Base-by-base conservation (phyloP, 495 filamentous ascomycete species). In the Tuber borchii region DNA sequence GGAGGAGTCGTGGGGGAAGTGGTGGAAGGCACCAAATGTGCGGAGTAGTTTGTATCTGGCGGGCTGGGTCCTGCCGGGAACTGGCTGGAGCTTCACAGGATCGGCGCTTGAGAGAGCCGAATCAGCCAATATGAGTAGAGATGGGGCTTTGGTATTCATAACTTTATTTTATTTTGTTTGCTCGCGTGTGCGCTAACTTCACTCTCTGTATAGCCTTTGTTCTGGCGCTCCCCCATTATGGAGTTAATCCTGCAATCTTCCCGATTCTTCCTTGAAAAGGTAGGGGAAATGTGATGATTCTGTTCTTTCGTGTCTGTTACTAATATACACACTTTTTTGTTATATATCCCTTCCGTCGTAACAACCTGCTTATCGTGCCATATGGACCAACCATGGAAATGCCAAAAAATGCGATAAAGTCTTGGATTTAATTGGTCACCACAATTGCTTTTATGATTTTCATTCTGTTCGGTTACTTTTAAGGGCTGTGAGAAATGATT, bases 201-300 rank as follows among this genome's bases (percentile, higher is more conserved):
- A 16, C 14, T 71, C 39, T 42, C 19, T 73, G 37, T 75, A 45
- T 72, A 83, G 82, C 76, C 81, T 39, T 44, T 83, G 39, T 83
- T 83, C 74, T 83, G 81, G 74, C 81, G 81, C 70, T 83, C 83
- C 56, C 74, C 82, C 22, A 79, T 73, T 22, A 83, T 83, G 82
- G 81, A 83, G 61, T 72, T 83, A 14, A 37, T 81, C 40, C 71
- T 83, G 20, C 82, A 83, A 69, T 83, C 81, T 7, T 75, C 73
- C 16, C 48, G 82, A 22, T 83, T 83, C 69, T 73, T 83, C 26
- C 45, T 83, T 26, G 82, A 83, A 68, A 83, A 83, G 77, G 79
- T 81, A 78, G 71, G 68, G 43, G 5, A 31, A 16, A 26, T 20
- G 9, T 2, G 34, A 22, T 26, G 2, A n/a, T n/a, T n/a, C 26